phyloP scores from a whole-genome alignment of 768 basidiomycete genomes.

The Sporobolomyces pararoseus region DNA sequence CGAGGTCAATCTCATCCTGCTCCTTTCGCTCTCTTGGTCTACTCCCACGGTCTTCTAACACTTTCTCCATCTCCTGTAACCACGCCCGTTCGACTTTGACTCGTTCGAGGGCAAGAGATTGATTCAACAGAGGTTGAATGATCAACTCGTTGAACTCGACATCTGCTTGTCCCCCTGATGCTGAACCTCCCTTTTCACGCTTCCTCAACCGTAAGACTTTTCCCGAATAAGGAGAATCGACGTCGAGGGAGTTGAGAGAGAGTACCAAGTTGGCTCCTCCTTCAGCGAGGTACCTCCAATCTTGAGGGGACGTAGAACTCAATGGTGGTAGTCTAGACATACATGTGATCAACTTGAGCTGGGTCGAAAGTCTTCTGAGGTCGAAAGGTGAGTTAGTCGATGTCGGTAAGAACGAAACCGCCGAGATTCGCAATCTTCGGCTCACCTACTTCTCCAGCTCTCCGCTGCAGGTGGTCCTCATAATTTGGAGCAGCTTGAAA shows the following conservation, averaged over 20 bases:
- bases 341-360: too few species aligned
- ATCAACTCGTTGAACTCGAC: conserved; percentile 63
- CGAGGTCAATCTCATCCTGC: conserved; percentile 61
- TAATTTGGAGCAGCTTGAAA: too few species aligned
- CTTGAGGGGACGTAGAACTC: conserved; percentile 16
- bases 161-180: conserved; percentile 52
- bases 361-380: too few species aligned
- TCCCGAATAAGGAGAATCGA: conserved; percentile 55
- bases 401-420: too few species aligned
- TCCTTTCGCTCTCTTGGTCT: conserved; percentile 61
- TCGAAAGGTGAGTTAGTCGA: too few species aligned
- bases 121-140: conserved; percentile 64
- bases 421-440: too few species aligned
- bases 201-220: conserved; percentile 78
- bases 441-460: too few species aligned
- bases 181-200: conserved; percentile 41
- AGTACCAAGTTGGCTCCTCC: conserved; percentile 90
- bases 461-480: too few species aligned
- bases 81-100: conserved; percentile 53
- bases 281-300: conserved; percentile 86
- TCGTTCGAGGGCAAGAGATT: conserved; percentile 56
- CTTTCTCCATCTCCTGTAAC: conserved; percentile 58
- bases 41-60: conserved; percentile 52
- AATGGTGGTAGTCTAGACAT: too few species aligned
- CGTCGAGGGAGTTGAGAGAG: conserved; percentile 65